A percentile compares a stretch with the other conserved stretches of the same genome.
These are phyloP conservation scores for Coelastrella sp. DNA, from an alignment of 139 green algal species.

Conservation along the genomic window DNA sequence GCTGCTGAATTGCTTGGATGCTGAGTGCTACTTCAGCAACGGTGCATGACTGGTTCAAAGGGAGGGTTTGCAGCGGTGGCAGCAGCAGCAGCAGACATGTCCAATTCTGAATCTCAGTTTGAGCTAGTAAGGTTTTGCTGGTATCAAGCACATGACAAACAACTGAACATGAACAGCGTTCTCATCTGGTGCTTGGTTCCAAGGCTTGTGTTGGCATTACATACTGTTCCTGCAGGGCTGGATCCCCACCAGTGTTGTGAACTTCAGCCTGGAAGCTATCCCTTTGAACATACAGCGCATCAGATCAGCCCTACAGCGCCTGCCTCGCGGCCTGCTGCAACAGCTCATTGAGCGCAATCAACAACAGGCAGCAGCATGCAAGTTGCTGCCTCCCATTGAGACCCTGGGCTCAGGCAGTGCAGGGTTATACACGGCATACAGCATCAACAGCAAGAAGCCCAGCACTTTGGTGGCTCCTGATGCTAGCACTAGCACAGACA, in stretches of 20 bases:
- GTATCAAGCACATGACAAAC: too few species aligned
- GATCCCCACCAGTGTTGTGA: slow-evolving; percentile 35
- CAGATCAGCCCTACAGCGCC: background rate
- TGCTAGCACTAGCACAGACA: background rate
- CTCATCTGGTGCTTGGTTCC: too few species aligned
- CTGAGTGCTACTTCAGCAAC: too few species aligned
- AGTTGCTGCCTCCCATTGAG: background rate
- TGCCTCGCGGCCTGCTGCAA: background rate
- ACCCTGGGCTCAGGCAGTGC: background rate
- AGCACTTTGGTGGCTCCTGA: background rate
- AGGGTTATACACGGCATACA: background rate
- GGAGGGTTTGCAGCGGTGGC: too few species aligned
- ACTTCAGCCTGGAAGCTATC: slow-evolving; percentile 32
- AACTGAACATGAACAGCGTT: too few species aligned
- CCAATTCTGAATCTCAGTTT: too few species aligned
- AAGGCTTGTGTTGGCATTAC: too few species aligned
- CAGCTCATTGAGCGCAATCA: slow-evolving; percentile 3
- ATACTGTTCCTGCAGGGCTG: slow-evolving; percentile 1
- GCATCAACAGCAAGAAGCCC: background rate
- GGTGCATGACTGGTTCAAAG: too few species aligned
- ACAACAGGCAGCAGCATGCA: background rate
- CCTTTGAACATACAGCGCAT: slow-evolving; percentile 33
- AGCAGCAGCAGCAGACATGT: too few species aligned
- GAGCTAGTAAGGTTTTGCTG: too few species aligned
- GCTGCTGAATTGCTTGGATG: too few species aligned